Conservation (phyloP, 768 basidiomycete genomes). For the Boletus bicolor region DNA sequence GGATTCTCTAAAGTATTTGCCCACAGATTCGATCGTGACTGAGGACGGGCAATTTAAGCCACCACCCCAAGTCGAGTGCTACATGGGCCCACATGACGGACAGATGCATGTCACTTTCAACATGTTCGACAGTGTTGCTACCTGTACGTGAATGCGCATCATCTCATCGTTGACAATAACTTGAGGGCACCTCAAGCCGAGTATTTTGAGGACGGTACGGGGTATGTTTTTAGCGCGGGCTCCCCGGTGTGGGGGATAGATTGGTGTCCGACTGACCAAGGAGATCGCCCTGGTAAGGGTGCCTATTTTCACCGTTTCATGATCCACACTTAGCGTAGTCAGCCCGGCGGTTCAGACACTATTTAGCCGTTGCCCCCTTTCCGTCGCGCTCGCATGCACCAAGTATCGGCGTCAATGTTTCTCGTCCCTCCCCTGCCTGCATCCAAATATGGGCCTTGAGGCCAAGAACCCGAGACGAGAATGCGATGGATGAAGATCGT, state of each 20-base stretch:
- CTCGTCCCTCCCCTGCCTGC: conserved; percentile 56
- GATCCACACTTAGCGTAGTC: neutral
- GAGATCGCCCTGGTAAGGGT: conserved; percentile 51
- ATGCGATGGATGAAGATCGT: conserved; percentile 25
- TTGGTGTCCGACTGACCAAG: conserved; percentile 82
- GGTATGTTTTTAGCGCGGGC: conserved; percentile 81
- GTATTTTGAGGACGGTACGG: conserved; percentile 53
- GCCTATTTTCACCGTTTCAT: neutral
- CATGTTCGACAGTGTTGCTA: conserved; percentile 54
- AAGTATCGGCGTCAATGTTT: conserved; percentile 57
- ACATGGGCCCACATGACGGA: conserved; percentile 58
- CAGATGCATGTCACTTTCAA: conserved; percentile 49
- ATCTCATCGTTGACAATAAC: neutral
- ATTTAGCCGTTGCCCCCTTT: conserved; percentile 79
- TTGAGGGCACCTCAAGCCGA: conserved; percentile 44
- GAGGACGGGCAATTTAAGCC: conserved; percentile 50
- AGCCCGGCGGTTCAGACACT: conserved; percentile 65
- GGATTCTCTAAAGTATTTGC: conserved; percentile 57
- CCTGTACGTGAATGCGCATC: conserved; percentile 54
- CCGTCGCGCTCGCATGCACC: conserved; percentile 64
- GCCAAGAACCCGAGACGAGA: conserved; percentile 15
- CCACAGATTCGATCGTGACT: conserved; percentile 47
- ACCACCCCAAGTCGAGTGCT: conserved; percentile 56
- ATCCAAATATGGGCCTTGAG: conserved; percentile 84
- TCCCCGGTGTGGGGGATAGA: conserved; percentile 89